Conservation (phyloP, 2,329 filamentous ascomycete species). For the Apiospora hydei region DNA sequence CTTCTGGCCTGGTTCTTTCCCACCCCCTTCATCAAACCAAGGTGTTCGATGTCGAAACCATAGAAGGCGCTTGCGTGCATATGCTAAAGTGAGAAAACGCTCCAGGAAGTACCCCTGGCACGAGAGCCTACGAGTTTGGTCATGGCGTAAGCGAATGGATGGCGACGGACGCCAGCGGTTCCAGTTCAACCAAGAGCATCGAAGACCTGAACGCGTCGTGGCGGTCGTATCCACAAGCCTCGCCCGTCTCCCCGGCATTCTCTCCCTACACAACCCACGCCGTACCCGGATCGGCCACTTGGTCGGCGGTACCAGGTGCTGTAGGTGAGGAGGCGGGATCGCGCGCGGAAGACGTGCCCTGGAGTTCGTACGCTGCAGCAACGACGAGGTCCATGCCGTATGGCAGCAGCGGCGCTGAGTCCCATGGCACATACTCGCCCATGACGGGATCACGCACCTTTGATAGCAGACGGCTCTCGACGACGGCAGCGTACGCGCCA, state of each 20-base stretch:
- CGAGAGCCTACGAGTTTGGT: slow-evolving; percentile 49
- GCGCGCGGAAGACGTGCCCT: slow-evolving; percentile 52
- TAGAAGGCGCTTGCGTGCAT: not conserved
- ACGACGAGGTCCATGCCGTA: slow-evolving; percentile 58
- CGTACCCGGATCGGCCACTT: slow-evolving; percentile 48
- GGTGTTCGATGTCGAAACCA: not conserved
- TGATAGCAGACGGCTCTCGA: slow-evolving; percentile 51
- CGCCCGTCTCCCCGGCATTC: slow-evolving; percentile 58
- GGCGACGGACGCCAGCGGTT: slow-evolving; percentile 49
- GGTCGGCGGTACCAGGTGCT: slow-evolving; percentile 43
- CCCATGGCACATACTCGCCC: slow-evolving; percentile 48
- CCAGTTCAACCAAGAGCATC: slow-evolving; percentile 47
- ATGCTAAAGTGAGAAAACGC: slow-evolving; percentile 37
- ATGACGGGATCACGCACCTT: slow-evolving; percentile 32
- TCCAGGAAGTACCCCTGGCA: slow-evolving; percentile 42
- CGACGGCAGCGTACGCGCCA: slow-evolving; percentile 54
- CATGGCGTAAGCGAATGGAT: slow-evolving; percentile 53
- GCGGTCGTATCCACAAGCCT: slow-evolving; percentile 58
- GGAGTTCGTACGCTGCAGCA: slow-evolving; percentile 49
- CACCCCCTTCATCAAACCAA: not conserved
- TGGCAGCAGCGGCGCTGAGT: slow-evolving; percentile 41
- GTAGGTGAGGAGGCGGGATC: slow-evolving; percentile 47
- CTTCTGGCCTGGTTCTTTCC: not conserved
- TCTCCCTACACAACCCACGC: slow-evolving; percentile 56
- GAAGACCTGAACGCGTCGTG: slow-evolving; percentile 54